phyloP scores from a whole-genome alignment of 2,329 filamentous ascomycete genomes.

The Neospermospora avenae region DNA sequence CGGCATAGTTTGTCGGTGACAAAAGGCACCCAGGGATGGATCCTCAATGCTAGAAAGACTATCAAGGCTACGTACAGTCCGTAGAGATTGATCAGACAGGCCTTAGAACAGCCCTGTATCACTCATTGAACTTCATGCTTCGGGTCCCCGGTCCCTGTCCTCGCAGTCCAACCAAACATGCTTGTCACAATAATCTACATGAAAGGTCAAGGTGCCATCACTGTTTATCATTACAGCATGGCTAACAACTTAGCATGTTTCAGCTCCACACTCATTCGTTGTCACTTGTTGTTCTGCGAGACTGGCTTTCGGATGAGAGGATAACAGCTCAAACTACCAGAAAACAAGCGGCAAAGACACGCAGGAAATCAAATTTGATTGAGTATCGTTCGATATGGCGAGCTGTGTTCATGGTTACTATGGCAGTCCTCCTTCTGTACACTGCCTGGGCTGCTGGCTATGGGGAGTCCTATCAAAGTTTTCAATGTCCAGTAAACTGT shows the following conservation, averaged over 20 bases:
- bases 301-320: neutral
- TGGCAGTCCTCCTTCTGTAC: neutral
- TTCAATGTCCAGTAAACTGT: neutral
- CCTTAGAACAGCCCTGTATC: no score
- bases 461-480: neutral
- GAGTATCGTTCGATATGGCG: neutral
- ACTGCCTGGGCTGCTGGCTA: neutral
- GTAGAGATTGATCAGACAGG: no score
- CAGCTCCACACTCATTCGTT: neutral
- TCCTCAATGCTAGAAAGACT: no score
- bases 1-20: no score
- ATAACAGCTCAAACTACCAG: neutral
- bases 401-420: neutral
- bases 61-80: no score
- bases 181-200: neutral
- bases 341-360: neutral
- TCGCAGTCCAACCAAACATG: neutral
- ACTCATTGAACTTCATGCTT: no score
- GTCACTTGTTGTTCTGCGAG: neutral
- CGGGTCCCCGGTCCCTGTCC: no score
- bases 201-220: neutral
- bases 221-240: neutral
- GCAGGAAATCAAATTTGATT: neutral
- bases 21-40: no score
- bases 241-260: neutral